Base-by-base conservation (phyloP, 108 stramenopile genomes). In the Fistulifera pelliculosa region DNA sequence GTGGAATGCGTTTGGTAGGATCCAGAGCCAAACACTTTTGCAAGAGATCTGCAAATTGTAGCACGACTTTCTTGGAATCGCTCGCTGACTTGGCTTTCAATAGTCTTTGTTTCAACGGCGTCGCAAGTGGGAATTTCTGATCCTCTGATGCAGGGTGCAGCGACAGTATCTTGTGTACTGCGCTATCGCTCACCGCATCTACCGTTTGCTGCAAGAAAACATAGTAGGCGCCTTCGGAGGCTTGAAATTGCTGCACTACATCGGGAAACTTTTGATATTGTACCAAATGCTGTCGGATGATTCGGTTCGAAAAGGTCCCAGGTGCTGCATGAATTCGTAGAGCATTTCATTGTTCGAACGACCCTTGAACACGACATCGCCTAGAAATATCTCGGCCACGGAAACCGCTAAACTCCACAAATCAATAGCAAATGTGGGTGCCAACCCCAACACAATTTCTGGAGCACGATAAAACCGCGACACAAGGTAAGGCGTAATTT, bases 391-490 rank as follows among this genome's bases (percentile, higher is more conserved):
- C 70, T 99, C 99, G 14, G 78, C 95, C 15, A 96, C 71, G 7
- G 93, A 94, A 6, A 83, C 86, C 0, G 85, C 93, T 3, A 97
- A 65, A 53, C 81, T 77, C 97, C 97, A 99, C 11, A 98, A 52
- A 64, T 99, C 99, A 25, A 98, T 77, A 17, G 85, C 78, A 40
- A 75, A 65, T 64, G 94, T 90, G 53, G 96, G 95, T 41, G 81
- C 60, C 27, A 97, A 57, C 12, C 99, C 99, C 58, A 99, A 73
- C 18, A 99, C 94, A n/a, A 98, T 85, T 71, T 99, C 99, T 0
- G 99, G 99, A 0, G 97, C 93, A 26, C 99, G 87, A 61, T 99
- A 99, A 60, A 95, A 99, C 19, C 98, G 75, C n/a, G 87, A 89
- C 6, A 98, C 97, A 1, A 99, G 81, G 55, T 98, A 97, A 12